Conservation (phyloP, 1,284 basidiomycete genomes). For the Ceratobasidium papillatum region DNA sequence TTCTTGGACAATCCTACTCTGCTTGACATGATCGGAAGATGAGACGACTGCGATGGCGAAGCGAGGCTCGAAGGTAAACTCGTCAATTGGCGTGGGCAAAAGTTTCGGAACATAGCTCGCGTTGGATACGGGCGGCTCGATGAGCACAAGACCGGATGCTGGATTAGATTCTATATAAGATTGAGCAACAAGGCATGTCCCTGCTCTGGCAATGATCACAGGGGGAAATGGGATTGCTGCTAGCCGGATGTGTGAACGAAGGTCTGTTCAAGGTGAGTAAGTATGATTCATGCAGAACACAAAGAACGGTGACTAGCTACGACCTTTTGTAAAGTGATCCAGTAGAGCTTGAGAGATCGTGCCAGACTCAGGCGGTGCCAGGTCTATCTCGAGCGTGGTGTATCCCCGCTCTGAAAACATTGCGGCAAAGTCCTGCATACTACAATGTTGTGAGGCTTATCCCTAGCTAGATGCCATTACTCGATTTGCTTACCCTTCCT, state of each 20-base stretch:
- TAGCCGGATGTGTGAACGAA: constrained; percentile 53
- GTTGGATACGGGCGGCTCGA: constrained; percentile 64
- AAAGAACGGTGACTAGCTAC: neutral
- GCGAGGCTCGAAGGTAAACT: constrained; percentile 68
- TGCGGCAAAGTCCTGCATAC: constrained; percentile 55
- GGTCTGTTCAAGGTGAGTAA: constrained; percentile 39
- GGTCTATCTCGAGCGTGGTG: constrained; percentile 65
- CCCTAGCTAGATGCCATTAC: too few relatives aligned
- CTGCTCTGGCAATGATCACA: constrained; percentile 64
- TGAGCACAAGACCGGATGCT: constrained; percentile 66
- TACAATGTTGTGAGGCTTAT: constrained; percentile 44
- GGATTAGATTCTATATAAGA: constrained; percentile 72
- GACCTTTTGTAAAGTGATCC: constrained; percentile 56
- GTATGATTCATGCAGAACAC: neutral
- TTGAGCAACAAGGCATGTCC: constrained; percentile 66
- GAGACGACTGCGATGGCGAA: constrained; percentile 69
- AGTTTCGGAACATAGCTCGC: constrained; percentile 43
- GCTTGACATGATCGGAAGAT: constrained; percentile 52
- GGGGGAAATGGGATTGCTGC: constrained; percentile 69
- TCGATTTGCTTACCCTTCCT: constrained; percentile 42
- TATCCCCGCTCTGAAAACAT: constrained; percentile 67
- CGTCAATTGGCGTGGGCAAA: constrained; percentile 57
- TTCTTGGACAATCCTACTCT: constrained; percentile 54
- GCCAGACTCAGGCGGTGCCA: constrained; percentile 50
- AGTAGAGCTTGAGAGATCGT: constrained; percentile 53